Percentiles rank a stretch among this genome's conserved stretches.
phyloP scores from a whole-genome alignment of 2,329 filamentous ascomycete species.

The Cercospora sp. region DNA sequence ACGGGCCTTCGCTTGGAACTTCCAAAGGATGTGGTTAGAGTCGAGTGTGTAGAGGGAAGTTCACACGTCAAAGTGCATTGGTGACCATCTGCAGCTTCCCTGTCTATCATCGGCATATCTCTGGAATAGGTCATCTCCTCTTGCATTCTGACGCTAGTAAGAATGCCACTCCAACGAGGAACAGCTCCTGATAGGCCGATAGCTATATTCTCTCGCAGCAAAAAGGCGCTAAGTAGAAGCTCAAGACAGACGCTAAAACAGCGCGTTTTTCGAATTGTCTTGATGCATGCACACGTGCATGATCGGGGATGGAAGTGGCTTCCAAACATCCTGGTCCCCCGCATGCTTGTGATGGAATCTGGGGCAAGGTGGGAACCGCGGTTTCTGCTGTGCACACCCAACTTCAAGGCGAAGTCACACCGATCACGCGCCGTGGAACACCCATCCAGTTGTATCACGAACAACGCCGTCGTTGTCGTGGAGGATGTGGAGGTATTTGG shows the following conservation, averaged over 20 bases:
- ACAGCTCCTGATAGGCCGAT: slow-evolving; percentile 8
- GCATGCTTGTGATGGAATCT: neutral
- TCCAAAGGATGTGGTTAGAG: neutral
- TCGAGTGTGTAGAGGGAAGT: neutral
- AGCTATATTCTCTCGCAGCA: slow-evolving; percentile 3
- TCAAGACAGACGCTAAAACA: neutral
- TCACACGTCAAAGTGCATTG: neutral
- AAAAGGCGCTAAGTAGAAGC: neutral
- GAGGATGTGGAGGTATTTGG: neutral
- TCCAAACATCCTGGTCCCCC: neutral
- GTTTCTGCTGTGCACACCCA: neutral
- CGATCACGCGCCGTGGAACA: slow-evolving; percentile 3
- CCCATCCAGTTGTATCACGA: neutral
- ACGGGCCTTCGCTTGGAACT: neutral
- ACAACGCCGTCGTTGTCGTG: neutral
- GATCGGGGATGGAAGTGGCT: neutral
- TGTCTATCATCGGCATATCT: neutral
- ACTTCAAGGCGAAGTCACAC: neutral
- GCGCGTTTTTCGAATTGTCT: neutral
- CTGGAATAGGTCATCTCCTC: slow-evolving; percentile 3
- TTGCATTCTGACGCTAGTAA: slow-evolving; percentile 6
- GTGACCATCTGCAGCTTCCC: neutral
- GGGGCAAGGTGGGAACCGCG: neutral
- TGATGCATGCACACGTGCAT: neutral
- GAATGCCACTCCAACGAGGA: neutral